Evolutionary conservation across 2,329 filamentous ascomycete genomes (phyloP).

Genomic region (Sporothrix mexicana): DNA sequence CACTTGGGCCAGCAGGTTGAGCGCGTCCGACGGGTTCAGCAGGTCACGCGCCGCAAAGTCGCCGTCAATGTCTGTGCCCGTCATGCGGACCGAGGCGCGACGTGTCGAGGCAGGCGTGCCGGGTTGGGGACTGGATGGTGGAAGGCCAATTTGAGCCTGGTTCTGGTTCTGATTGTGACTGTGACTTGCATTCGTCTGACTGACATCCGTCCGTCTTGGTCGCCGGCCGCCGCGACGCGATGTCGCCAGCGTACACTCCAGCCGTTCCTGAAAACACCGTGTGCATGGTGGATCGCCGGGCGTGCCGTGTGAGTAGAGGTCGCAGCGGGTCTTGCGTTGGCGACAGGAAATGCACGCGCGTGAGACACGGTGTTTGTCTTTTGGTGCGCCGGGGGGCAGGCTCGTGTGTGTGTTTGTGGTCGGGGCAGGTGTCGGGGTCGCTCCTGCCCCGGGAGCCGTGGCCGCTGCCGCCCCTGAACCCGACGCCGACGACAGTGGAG

Average conservation of each 20-base stretch:
- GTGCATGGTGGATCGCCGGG: slow-evolving; percentile 45
- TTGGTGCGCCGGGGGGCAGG: neutral
- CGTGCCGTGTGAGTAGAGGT: slow-evolving; percentile 43
- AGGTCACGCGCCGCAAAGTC: slow-evolving; percentile 50
- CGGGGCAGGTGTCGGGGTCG: neutral
- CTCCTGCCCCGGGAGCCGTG: neutral
- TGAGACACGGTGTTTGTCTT: slow-evolving; percentile 30
- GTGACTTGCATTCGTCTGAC: neutral
- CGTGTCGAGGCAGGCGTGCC: neutral
- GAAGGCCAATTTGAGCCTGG: neutral
- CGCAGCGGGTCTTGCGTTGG: slow-evolving; percentile 33
- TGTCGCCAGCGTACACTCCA: slow-evolving; percentile 50
- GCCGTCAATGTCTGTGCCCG: slow-evolving; percentile 44
- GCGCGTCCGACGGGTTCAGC: slow-evolving; percentile 51
- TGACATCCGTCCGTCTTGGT: slow-evolving; percentile 34
- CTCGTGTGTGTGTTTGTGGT: neutral
- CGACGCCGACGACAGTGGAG: neutral
- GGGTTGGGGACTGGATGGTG: neutral
- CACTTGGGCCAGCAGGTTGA: slow-evolving; percentile 50
- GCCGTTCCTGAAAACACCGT: slow-evolving; percentile 47
- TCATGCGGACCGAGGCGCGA: slow-evolving; percentile 22
- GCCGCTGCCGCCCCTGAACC: neutral
- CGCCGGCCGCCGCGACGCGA: slow-evolving; percentile 49
- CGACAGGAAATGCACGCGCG: slow-evolving; percentile 33
- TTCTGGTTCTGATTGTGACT: neutral